Percentiles rank a stretch among this genome's conserved stretches.
Evolutionary conservation across 2,329 filamentous ascomycete species (phyloP).

Genomic region (Elsinoe batatas): DNA sequence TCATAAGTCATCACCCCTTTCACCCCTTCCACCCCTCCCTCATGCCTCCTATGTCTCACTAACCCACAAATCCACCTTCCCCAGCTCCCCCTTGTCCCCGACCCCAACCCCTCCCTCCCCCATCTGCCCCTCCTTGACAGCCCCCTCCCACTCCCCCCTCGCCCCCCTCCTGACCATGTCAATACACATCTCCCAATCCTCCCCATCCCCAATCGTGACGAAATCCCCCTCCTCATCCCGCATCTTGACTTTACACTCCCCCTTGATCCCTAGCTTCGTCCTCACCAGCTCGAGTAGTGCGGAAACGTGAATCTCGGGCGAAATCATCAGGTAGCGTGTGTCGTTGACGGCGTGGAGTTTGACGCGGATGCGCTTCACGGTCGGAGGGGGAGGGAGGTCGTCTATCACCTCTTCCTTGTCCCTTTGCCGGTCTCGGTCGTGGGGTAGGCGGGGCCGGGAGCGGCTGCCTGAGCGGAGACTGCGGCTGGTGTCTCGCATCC

Average conservation of each 20-base stretch:
- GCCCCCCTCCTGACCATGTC: constrained; percentile 46
- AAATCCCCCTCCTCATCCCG: constrained; percentile 84
- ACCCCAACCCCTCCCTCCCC: constrained; percentile 38
- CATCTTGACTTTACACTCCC: constrained; percentile 79
- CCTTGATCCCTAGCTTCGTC: constrained; percentile 67
- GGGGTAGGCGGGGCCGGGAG: not conserved
- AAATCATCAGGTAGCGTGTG: constrained; percentile 85
- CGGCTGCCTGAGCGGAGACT: not conserved
- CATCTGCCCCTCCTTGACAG: constrained; percentile 58
- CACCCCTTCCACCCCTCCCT: not conserved
- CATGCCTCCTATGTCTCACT: not conserved
- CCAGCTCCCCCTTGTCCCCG: constrained; percentile 9
- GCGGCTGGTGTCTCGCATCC: not conserved
- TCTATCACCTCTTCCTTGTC: not conserved
- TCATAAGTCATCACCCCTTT: not conserved
- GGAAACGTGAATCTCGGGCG: constrained; percentile 58
- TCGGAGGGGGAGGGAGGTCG: not conserved
- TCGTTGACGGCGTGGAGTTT: constrained; percentile 84
- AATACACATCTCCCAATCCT: constrained; percentile 85
- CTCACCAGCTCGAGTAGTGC: constrained; percentile 71
- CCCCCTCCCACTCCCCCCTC: constrained; percentile 59
- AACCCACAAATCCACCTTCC: constrained; percentile 16
- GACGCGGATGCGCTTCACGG: constrained; percentile 51
- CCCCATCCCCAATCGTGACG: constrained; percentile 95
- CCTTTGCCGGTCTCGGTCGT: too few relatives aligned